Percentiles rank a stretch among this genome's conserved stretches.
phyloP scores from a whole-genome alignment of 164 flowering plant genomes.

The Annona squamosa region DNA sequence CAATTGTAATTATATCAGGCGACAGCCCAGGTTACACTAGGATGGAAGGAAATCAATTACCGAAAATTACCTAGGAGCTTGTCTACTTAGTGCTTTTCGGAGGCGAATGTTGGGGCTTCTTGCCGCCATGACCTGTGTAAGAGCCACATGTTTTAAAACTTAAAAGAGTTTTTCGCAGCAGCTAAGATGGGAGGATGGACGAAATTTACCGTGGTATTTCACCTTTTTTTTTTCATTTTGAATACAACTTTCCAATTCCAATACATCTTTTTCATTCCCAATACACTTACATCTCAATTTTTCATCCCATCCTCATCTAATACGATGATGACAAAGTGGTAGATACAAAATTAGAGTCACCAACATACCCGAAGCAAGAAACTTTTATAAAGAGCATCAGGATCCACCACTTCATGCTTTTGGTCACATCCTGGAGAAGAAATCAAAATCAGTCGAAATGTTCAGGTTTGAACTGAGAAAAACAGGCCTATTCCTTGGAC shows the following conservation, averaged over 20 bases:
- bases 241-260: too few relatives aligned
- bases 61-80: constrained; percentile 33
- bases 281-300: too few relatives aligned
- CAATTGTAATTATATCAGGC: not conserved
- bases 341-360: not conserved
- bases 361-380: constrained; percentile 71
- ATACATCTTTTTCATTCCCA: too few relatives aligned
- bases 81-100: constrained; percentile 35
- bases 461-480: not conserved
- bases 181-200: too few relatives aligned
- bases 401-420: constrained; percentile 81
- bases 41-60: not conserved
- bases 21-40: not conserved
- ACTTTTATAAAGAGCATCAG: constrained; percentile 58
- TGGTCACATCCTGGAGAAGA: constrained; percentile 68
- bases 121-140: constrained; percentile 84
- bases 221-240: too few relatives aligned
- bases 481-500: too few relatives aligned
- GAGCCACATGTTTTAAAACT: too few relatives aligned
- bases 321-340: not conserved
- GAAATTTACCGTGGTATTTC: too few relatives aligned
- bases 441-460: not conserved
- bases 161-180: not conserved
- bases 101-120: constrained; percentile 77
- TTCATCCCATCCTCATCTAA: not conserved